These are phyloP conservation scores for Torrubiella hemipterigena DNA, from an alignment of 2,329 filamentous ascomycete species.

Conservation along the genomic window DNA sequence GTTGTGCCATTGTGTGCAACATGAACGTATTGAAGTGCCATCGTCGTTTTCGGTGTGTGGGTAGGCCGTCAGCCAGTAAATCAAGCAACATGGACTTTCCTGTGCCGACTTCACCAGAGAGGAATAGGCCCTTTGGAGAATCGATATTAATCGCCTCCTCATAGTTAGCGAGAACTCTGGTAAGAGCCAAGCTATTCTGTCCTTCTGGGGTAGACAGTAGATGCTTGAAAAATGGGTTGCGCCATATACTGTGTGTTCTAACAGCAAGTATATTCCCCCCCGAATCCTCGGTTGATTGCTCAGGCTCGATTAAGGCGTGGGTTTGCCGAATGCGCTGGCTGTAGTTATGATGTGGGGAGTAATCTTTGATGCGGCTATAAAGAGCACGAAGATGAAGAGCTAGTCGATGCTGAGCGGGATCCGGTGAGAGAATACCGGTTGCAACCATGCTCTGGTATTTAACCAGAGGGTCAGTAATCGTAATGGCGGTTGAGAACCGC, in stretches of 20 bases:
- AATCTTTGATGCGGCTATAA: constrained; percentile 65
- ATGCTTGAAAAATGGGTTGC: constrained; percentile 45
- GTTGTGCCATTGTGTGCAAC: constrained; percentile 60
- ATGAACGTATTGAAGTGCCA: constrained; percentile 87
- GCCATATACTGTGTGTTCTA: constrained; percentile 41
- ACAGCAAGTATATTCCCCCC: constrained; percentile 30
- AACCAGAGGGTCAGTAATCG: constrained; percentile 61
- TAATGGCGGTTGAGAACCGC: constrained; percentile 34
- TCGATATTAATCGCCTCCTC: constrained; percentile 60
- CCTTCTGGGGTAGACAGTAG: constrained; percentile 45
- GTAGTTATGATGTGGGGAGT: constrained; percentile 62
- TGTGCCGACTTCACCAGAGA: constrained; percentile 73
- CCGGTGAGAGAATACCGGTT: constrained; percentile 53
- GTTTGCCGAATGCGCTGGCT: constrained; percentile 51
- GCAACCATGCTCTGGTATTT: constrained; percentile 63
- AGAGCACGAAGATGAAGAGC: constrained; percentile 68
- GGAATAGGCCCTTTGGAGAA: constrained; percentile 61
- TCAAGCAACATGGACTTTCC: constrained; percentile 82
- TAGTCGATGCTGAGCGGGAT: constrained; percentile 59
- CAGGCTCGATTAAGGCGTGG: constrained; percentile 28
- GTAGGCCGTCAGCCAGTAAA: constrained; percentile 65
- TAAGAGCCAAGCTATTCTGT: constrained; percentile 51
- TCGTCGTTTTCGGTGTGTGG: constrained; percentile 58
- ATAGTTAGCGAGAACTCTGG: constrained; percentile 55
- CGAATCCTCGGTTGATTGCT: constrained; percentile 15